A percentile compares a stretch with the other conserved stretches of the same genome.
phyloP scores from a whole-genome alignment of 805 yeast species.

The Grigorovia humatica region DNA sequence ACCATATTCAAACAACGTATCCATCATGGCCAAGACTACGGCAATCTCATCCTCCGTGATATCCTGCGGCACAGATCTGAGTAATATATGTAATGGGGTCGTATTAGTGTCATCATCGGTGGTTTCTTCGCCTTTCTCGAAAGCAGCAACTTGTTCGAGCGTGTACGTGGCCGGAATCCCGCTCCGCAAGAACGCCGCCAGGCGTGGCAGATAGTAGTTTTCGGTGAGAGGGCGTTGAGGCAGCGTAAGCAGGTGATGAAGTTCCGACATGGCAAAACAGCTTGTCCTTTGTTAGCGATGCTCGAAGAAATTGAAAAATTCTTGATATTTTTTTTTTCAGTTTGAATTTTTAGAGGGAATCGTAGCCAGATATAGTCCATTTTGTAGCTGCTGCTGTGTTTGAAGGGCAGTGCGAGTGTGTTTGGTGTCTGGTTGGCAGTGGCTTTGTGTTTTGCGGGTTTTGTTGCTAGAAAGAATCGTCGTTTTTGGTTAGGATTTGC shows the following conservation, averaged over 20 bases:
- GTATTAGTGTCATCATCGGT: conserved; percentile 40
- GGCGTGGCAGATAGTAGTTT: conserved; percentile 32
- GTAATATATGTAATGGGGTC: conserved; percentile 67
- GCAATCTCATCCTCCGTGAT: conserved; percentile 32
- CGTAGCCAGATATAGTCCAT: no score
- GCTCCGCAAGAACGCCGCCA: conserved; percentile 39
- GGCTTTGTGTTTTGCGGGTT: no score
- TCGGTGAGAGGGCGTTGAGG: conserved; percentile 41
- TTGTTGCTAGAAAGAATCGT: no score
- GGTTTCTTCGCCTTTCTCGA: conserved; percentile 30
- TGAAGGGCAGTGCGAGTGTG: no score
- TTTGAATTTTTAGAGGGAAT: no score
- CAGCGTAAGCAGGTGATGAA: conserved; percentile 54
- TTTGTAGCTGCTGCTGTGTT: no score
- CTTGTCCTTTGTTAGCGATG: no score
- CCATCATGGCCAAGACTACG: conserved; percentile 46
- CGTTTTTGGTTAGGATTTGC: no score
- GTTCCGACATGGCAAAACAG: conserved; percentile 44
- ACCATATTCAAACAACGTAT: conserved; percentile 65
- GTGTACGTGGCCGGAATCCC: conserved; percentile 84
- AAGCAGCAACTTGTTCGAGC: conserved; percentile 60
- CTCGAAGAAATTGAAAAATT: no score
- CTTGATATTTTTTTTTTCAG: no score
- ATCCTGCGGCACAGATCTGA: conserved; percentile 37
- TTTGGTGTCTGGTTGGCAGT: no score